Base-by-base conservation (phyloP, 2,329 filamentous ascomycete genomes). In the Xylaria sp. region DNA sequence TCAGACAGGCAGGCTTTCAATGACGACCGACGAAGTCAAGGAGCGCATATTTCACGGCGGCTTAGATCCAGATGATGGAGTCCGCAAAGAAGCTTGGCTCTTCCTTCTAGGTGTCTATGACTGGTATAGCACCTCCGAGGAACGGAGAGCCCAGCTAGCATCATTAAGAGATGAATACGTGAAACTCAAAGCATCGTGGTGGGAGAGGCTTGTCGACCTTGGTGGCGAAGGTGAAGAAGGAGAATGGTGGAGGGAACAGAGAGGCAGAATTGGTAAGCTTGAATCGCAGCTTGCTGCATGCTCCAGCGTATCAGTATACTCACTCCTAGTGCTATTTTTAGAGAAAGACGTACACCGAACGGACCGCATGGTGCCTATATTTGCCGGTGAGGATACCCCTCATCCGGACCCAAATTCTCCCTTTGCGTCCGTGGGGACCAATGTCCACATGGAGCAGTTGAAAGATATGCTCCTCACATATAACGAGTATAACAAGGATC, bases 381-480 rank as follows among this genome's bases (percentile, higher is more conserved):
- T 99, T 77, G 91, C 93, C 9, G 96, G 96, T 68, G 96, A 99
- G 80, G 96, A 98, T 75, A 96, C 94, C 45, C 95, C 96, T 7
- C 96, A 99, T 76, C 96, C 96, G 0, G 96, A 99, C 74, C 96
- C 96, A 0, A 92, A 95, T 68, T 98, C 95, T 0, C 95, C 96
- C 0, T 99, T 98, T 79, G 93, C 95, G 13, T 92, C 94, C 50
- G 88, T 90, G 3, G 96, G 96, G 69, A 99, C 96, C 53, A 99
- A 99, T 74, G 94, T 97, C 5, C 96, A 99, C 79, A 87, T 99
- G 70, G 96, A 99, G 80, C 96, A 99, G 82, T 92, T 99, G 88
- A 99, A 99, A 81, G 96, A 99, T 78, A 97, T 99, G 92, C 89
- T 99, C 0, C 86, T 99, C 20, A 98, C 96, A 0, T 99, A 99